Base-by-base conservation (phyloP, 768 basidiomycete genomes). In the Hygrocybe coccinea region DNA sequence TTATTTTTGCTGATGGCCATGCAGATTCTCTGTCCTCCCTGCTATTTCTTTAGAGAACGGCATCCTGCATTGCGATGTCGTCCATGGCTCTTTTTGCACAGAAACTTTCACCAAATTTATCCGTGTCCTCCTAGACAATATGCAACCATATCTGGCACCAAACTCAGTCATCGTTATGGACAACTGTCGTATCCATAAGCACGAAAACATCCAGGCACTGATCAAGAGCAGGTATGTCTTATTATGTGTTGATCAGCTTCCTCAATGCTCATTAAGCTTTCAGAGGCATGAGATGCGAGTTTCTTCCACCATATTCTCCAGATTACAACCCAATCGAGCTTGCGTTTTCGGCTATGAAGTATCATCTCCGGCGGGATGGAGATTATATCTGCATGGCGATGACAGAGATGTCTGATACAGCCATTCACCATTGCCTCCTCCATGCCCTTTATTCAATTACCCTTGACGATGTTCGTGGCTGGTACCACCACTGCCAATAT, bases 171-270 rank as follows among this genome's bases (percentile, higher is more conserved):
- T 75, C 12, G 50, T 74, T 5, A 57, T 72, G 46, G 72, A 75
- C 49, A 75, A 74, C 58, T 75, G 73, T 45, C 45, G 60, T 0
- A 76, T 74, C 4, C 75, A 76, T 52, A 50, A 50, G 35, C 25
- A 50, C 34, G 8, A 6, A 4, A 5, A 37, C 11, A 50, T 50
- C 22, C 24, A 4, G 24, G 34, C 3, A 5, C 9, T 50, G 24
- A 50, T 50, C 34, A 17, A n/a, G 11, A 15, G 15, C 11, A 29
- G 49, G 49, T 37, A 33, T 33, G 49, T 3, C n/a, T 2, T 50
- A 25, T 17, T 37, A 15, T 36, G 9, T 15, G 9, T 15, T 50
- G n/a, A 17, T 50, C 25, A 7, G 34, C 24, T 3, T 25, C n/a
- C n/a, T n/a, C n/a, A 50, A 17, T 9, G 5, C 22, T 50, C 8